A percentile compares a stretch with the other conserved stretches of the same genome.
phyloP scores from a whole-genome alignment of 352 stramenopile genomes.

The Phytophthora multivora region DNA sequence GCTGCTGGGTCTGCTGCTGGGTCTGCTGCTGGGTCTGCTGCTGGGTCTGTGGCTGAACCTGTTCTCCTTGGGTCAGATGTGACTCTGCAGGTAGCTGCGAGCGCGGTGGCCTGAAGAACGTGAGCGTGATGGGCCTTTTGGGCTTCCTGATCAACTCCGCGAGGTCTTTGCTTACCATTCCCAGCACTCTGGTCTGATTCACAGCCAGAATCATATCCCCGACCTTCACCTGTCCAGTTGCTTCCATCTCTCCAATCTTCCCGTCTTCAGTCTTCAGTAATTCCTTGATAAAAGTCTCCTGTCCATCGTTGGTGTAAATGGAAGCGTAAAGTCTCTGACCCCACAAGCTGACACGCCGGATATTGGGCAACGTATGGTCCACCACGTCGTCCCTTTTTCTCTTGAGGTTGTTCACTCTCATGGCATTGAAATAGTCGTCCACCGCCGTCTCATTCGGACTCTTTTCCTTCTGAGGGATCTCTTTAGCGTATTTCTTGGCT shows the following conservation, averaged over 20 bases:
- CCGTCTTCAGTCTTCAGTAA: slow-evolving; percentile 56
- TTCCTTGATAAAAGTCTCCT: slow-evolving; percentile 58
- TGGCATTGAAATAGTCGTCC: slow-evolving; percentile 32
- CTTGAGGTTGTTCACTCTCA: slow-evolving; percentile 45
- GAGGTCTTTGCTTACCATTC: slow-evolving; percentile 43
- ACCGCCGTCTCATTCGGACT: neutral
- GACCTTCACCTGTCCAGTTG: slow-evolving; percentile 46
- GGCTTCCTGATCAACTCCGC: slow-evolving; percentile 56
- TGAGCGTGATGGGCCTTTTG: slow-evolving; percentile 50
- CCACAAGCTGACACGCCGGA: slow-evolving; percentile 52
- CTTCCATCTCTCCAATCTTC: slow-evolving; percentile 62
- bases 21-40: neutral
- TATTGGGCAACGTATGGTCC: slow-evolving; percentile 1
- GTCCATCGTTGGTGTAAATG: slow-evolving; percentile 56
- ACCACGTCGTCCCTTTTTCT: slow-evolving; percentile 40
- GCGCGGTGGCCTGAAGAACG: slow-evolving; percentile 40
- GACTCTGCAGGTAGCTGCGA: neutral
- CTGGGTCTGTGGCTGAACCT: neutral
- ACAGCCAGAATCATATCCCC: slow-evolving; percentile 68
- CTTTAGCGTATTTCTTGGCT: slow-evolving; percentile 28
- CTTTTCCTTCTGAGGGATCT: slow-evolving; percentile 29
- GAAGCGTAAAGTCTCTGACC: slow-evolving; percentile 67
- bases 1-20: too few species aligned
- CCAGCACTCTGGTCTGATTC: slow-evolving; percentile 35
- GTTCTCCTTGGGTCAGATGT: neutral